Conservation (phyloP, 805 yeast species). For the Candida insectalens region DNA sequence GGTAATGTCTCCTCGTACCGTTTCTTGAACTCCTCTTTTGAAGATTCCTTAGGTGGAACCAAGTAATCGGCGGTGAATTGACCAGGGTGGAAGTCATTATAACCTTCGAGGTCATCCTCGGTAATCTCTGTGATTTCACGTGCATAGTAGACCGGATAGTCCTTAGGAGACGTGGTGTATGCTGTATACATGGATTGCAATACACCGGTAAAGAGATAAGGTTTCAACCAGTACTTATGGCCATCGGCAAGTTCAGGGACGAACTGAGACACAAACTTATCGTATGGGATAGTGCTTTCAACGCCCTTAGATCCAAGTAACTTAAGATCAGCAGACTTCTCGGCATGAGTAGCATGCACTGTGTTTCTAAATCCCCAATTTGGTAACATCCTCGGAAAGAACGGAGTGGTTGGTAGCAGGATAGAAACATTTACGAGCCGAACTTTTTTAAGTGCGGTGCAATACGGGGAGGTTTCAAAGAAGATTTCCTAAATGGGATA, state of each 20-base stretch:
- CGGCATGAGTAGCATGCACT: slow-evolving; percentile 17
- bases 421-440: too few relatives aligned
- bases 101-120: slow-evolving; percentile 9
- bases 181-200: slow-evolving; percentile 41
- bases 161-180: slow-evolving; percentile 30
- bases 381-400: slow-evolving; percentile 14
- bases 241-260: slow-evolving; percentile 33
- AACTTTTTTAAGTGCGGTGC: too few relatives aligned
- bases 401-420: too few relatives aligned
- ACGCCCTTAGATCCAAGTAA: slow-evolving; percentile 6
- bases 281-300: slow-evolving; percentile 15
- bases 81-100: slow-evolving; percentile 19
- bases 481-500: too few relatives aligned
- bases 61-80: slow-evolving; percentile 43
- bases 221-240: slow-evolving; percentile 32
- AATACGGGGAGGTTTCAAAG: too few relatives aligned
- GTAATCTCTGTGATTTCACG: slow-evolving; percentile 31
- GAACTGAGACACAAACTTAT: slow-evolving; percentile 25
- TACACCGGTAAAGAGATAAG: slow-evolving; percentile 37
- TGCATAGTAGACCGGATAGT: slow-evolving; percentile 35
- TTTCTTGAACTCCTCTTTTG: slow-evolving; percentile 19
- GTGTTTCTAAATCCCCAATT: slow-evolving; percentile 25
- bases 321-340: slow-evolving; percentile 17
- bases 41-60: slow-evolving; percentile 20
- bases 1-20: slow-evolving; percentile 31